phyloP scores from a whole-genome alignment of 2,329 filamentous ascomycete species.

The Penicillium sp. region DNA sequence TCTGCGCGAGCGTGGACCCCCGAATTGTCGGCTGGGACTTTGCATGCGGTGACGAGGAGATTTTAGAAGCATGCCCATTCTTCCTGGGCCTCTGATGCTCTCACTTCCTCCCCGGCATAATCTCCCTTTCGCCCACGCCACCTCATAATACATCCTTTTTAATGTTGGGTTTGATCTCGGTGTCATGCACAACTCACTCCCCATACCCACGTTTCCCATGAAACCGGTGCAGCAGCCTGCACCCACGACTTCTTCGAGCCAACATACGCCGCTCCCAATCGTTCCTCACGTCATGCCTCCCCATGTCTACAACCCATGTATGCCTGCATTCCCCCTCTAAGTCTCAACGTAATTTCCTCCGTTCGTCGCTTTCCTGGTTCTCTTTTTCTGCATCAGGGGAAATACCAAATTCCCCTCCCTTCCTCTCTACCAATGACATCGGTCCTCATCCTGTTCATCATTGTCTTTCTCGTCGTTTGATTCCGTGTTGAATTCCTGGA shows the following conservation, averaged over 20 bases:
- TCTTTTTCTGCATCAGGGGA: not conserved
- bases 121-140: not conserved
- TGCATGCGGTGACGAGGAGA: conserved; percentile 78
- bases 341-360: not conserved
- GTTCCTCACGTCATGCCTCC: not conserved
- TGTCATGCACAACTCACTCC: not conserved
- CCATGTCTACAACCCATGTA: not conserved
- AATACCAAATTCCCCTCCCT: not conserved
- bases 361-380: not conserved
- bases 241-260: not conserved
- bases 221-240: not conserved
- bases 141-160: not conserved
- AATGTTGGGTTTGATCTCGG: not conserved
- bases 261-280: not conserved
- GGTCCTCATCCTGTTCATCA: not conserved
- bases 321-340: not conserved
- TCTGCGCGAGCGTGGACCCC: conserved; percentile 90
- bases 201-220: not conserved
- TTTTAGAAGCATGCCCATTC: conserved; percentile 75
- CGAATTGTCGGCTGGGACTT: conserved; percentile 98
- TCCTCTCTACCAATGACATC: not conserved
- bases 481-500: not conserved
- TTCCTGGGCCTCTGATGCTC: conserved; percentile 57
- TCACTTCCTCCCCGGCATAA: not conserved
- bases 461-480: not conserved